Base-by-base conservation (phyloP, 768 basidiomycete species). In the Termitomyces sp. region DNA sequence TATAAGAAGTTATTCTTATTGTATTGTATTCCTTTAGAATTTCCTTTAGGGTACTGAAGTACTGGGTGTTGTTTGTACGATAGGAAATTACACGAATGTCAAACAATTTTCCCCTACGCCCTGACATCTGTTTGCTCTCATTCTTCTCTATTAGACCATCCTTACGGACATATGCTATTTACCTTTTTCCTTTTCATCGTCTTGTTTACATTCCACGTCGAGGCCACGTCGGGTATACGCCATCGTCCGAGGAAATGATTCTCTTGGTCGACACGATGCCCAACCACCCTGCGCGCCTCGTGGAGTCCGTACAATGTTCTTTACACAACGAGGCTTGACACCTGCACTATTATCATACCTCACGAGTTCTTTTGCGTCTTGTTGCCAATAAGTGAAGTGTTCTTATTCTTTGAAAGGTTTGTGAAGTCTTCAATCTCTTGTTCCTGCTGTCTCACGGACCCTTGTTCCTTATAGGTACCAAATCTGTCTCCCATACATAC, bases 1-100 rank as follows among this genome's bases (percentile, higher is more conserved):
- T 60, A 62, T 48, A 47, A 59, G 59, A 56, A 54, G 31, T 29
- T 65, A 65, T 65, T 61, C 59, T 65, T 63, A 63, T 65, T 65
- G 59, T 51, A 65, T 50, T 58, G 44, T 61, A 62, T 60, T 59
- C 57, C 44, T 34, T 42, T 48, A 23, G 40, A 29, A 40, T 48
- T 45, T 52, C 48, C 49, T 55, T 29, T 29, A 14, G 32, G 37
- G 25, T 29, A 45, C n/a, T 25, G n/a, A n/a, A n/a, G n/a, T 45
- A 37, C 34, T 55, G 54, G 60, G 54, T 42, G 32, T 5, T 58
- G 58, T 59, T 58, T 64, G 56, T 60, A 62, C 38, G 34, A 58
- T 51, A 59, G 31, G 47, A 45, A 52, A 57, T 57, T 53, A 59
- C 55, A 62, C 55, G 50, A 41, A 47, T 57, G 49, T 53, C 57